These are phyloP conservation scores for Rhynchospora tenuis DNA, from an alignment of 176 grass and related monocot genomes.

Conservation along the genomic window DNA sequence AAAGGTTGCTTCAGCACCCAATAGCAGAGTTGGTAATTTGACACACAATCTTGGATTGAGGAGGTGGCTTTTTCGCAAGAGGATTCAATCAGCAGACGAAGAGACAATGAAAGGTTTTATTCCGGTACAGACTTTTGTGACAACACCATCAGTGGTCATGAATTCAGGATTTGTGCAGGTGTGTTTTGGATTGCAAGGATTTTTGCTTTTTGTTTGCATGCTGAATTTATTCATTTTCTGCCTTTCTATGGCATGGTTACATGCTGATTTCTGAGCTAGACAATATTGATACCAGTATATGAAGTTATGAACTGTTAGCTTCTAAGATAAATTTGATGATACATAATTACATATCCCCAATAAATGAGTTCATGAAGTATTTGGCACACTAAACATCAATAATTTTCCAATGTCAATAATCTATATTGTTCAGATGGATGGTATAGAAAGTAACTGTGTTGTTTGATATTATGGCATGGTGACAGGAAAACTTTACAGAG, in stretches of 20 bases:
- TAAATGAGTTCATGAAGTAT: not conserved
- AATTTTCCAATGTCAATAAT: not conserved
- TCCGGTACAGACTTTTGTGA: constrained; percentile 43
- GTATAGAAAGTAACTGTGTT: not conserved
- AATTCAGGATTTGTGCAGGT: constrained; percentile 66
- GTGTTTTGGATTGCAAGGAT: constrained; percentile 5
- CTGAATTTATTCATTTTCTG: not conserved
- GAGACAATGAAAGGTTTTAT: constrained; percentile 45
- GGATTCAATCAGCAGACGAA: constrained; percentile 48
- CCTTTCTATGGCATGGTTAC: not conserved
- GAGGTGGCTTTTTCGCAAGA: constrained; percentile 76
- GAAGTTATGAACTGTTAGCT: not conserved
- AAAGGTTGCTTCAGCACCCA: constrained; percentile 60
- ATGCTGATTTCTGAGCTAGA: not conserved
- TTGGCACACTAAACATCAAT: not conserved
- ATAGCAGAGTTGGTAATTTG: constrained; percentile 64
- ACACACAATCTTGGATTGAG: constrained; percentile 62
- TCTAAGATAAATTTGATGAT: not conserved
- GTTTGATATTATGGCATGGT: constrained; percentile 3
- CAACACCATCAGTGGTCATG: constrained; percentile 58
- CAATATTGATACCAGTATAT: not conserved
- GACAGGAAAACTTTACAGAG: constrained; percentile 96
- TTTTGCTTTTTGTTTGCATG: not conserved
- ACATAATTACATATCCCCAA: not conserved
- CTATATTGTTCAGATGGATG: not conserved